A percentile compares a stretch with the other conserved stretches of the same genome.
Conservation (phyloP, 306 rosid genomes). For the Casuarina cunninghamiana region DNA sequence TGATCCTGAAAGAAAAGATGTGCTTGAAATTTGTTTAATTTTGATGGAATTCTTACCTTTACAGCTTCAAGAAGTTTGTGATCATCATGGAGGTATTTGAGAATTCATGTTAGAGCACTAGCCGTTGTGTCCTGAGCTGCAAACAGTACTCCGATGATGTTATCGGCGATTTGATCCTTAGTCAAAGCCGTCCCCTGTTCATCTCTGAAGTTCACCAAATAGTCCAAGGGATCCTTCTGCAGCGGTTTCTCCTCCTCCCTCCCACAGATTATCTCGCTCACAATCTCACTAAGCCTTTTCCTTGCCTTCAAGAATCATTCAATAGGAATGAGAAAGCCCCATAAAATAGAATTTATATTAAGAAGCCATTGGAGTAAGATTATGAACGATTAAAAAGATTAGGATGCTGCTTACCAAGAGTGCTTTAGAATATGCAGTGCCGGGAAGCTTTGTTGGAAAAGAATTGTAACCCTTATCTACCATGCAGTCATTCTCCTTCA, state of each 20-base stretch:
- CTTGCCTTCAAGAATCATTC: slow-evolving; percentile 55
- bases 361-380: background rate
- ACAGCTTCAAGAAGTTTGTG: slow-evolving; percentile 72
- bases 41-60: slow-evolving; percentile 35
- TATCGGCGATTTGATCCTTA: slow-evolving; percentile 84
- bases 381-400: background rate
- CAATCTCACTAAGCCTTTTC: slow-evolving; percentile 58
- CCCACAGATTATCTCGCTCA: slow-evolving; percentile 61
- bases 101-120: slow-evolving; percentile 84
- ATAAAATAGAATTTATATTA: slow-evolving; percentile 4
- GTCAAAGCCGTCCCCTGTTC: slow-evolving; percentile 44
- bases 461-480: slow-evolving; percentile 88
- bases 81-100: slow-evolving; percentile 82
- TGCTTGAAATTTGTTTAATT: slow-evolving; percentile 19
- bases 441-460: slow-evolving; percentile 65
- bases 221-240: slow-evolving; percentile 63
- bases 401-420: slow-evolving; percentile 50
- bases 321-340: slow-evolving; percentile 8
- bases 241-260: slow-evolving; percentile 54
- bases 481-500: slow-evolving; percentile 66
- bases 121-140: slow-evolving; percentile 99
- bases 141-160: slow-evolving; percentile 80
- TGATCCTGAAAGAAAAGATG: background rate
- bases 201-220: slow-evolving; percentile 57
- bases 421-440: slow-evolving; percentile 80